Conservation (phyloP, 1,139 yeast genomes). For the Wickerhamiella infanticola region DNA sequence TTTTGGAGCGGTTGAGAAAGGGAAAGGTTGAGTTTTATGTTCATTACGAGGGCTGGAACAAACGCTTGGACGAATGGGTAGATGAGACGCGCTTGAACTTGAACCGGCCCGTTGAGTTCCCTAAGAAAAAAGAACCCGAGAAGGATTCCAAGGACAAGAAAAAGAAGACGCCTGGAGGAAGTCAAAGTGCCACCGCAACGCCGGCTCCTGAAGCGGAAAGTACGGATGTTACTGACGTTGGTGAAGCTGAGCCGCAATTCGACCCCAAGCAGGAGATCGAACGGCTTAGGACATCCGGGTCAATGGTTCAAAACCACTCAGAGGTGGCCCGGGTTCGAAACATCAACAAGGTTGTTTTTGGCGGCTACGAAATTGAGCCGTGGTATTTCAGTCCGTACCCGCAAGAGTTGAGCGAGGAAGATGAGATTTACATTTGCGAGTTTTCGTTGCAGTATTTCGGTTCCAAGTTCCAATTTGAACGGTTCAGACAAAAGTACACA, state of each 20-base stretch:
- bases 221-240: slow-evolving; percentile 9
- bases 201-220: slow-evolving; percentile 13
- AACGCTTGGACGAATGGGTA: slow-evolving; percentile 92
- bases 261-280: slow-evolving; percentile 85
- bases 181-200: slow-evolving; percentile 13
- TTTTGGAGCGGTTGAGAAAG: slow-evolving; percentile 61
- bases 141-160: slow-evolving; percentile 15
- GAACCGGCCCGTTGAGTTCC: slow-evolving; percentile 49
- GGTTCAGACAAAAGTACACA: slow-evolving; percentile 76
- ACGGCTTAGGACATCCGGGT: slow-evolving; percentile 80
- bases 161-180: slow-evolving; percentile 26
- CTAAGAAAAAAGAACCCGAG: slow-evolving; percentile 33
- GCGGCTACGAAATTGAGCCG: slow-evolving; percentile 87
- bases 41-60: slow-evolving; percentile 87
- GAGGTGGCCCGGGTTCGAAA: slow-evolving; percentile 90
- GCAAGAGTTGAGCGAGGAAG: slow-evolving; percentile 81
- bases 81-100: slow-evolving; percentile 55
- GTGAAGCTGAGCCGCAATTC: slow-evolving; percentile 29
- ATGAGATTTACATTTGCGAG: slow-evolving; percentile 78
- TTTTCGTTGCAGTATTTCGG: slow-evolving; percentile 82
- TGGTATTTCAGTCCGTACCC: slow-evolving; percentile 99
- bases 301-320: slow-evolving; percentile 80
- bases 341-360: slow-evolving; percentile 60
- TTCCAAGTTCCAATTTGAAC: slow-evolving; percentile 75
- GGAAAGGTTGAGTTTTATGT: slow-evolving; percentile 76